phyloP scores from a whole-genome alignment of 768 basidiomycete species.

The Phanerodontia chrysosporium region DNA sequence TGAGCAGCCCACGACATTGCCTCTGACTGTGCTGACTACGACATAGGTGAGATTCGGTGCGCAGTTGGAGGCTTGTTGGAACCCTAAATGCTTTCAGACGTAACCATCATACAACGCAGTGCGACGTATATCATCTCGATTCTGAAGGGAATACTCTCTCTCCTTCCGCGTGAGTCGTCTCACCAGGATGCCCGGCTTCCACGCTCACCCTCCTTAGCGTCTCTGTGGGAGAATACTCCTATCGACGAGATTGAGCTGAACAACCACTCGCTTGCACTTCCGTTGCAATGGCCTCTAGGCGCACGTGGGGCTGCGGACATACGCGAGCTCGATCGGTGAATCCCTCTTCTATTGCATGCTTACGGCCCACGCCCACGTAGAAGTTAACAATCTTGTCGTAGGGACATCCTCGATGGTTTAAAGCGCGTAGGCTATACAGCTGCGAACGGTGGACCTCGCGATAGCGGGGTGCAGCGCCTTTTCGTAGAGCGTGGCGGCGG shows the following conservation, averaged over 20 bases:
- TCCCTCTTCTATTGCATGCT: too few species aligned
- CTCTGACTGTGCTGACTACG: slow-evolving; percentile 39
- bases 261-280: slow-evolving; percentile 41
- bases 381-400: neutral
- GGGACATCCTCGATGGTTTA: slow-evolving; percentile 38
- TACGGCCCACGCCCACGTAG: too few species aligned
- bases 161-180: slow-evolving; percentile 24
- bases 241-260: slow-evolving; percentile 53
- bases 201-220: slow-evolving; percentile 20
- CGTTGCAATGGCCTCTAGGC: neutral
- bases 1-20: slow-evolving; percentile 47
- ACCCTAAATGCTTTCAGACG: slow-evolving; percentile 32
- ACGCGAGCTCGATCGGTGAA: neutral
- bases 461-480: slow-evolving; percentile 46
- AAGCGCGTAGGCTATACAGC: slow-evolving; percentile 52
- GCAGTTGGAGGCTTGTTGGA: too few species aligned
- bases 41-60: slow-evolving; percentile 31
- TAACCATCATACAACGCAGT: slow-evolving; percentile 57
- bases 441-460: slow-evolving; percentile 42
- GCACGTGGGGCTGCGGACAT: slow-evolving; percentile 12
- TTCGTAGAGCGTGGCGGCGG: slow-evolving; percentile 44
- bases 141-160: slow-evolving; percentile 28
- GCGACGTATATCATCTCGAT: slow-evolving; percentile 44
- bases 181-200: neutral
- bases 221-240: slow-evolving; percentile 42